Base-by-base conservation (phyloP, 2,329 filamentous ascomycete genomes). In the Monosporascus cannonballus region DNA sequence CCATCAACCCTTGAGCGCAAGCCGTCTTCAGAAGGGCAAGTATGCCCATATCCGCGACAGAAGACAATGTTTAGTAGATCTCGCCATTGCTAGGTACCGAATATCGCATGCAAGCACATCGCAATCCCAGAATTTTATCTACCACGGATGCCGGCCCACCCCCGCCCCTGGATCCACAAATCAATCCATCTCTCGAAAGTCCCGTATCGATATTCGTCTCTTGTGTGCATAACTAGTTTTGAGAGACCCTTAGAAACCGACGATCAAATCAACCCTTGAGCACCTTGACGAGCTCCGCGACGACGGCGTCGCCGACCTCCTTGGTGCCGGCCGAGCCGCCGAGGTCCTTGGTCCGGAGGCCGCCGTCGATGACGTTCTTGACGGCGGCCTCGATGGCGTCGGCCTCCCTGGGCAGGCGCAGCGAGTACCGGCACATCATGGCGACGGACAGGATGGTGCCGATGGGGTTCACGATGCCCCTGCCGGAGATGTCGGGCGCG, bases 381-480 rank as follows among this genome's bases (percentile, higher is more conserved):
- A 96, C 91, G 3, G 92, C 91, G 55, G 85, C 79, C 74, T 96
- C 91, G 57, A 96, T 83, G 48, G 85, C 83, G 56, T 82, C 79
- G 36, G 92, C 88, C 71, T 96, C 86, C 49, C 83, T 78, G 30
- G 87, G 84, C 60, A 92, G 82, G 64, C 85, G 84, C 54, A 97
- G 82, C 15, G 91, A 96, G 78, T 96, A 97, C 67, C 90, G 87
- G 65, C 96, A 81, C 86, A 99, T 89, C 91, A 97, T 96, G 64
- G 90, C 90, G 15, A 96, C 81, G 14, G 91, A 96, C 44, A 97
- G 82, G 59, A 97, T 90, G 51, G 90, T 92, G 49, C 92, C 93
- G 55, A 97, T 79, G 36, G 93, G 93, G 78, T 95, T 96, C 65
- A 96, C 91, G 61, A 96, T 86, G 55, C 89, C 89, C 74, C 95